Conservation (phyloP, 2,329 filamentous ascomycete species). For the Fusarium irregulare region DNA sequence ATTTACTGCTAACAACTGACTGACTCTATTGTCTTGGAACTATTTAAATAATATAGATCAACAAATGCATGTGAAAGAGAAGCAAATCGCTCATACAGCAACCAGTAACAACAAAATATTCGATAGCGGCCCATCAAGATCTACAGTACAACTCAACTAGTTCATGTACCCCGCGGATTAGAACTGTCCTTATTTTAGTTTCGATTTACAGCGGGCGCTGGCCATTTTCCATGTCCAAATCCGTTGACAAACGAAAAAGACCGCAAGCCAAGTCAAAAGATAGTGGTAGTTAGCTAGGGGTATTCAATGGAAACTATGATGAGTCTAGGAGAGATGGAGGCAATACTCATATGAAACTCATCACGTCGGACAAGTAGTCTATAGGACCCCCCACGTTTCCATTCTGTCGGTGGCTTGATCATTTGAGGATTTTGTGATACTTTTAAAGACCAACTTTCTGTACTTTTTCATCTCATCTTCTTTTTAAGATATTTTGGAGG, state of each 20-base stretch:
- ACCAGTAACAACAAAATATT: background rate
- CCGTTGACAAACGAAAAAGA: constrained; percentile 45
- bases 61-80: background rate
- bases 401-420: constrained; percentile 2
- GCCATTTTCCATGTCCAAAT: constrained; percentile 44
- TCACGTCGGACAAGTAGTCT: constrained; percentile 1
- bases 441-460: background rate
- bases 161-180: constrained; percentile 46
- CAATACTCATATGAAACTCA: constrained; percentile 1
- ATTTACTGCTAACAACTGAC: background rate
- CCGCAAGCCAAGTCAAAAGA: background rate
- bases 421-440: background rate
- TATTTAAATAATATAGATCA: background rate
- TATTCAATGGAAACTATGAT: background rate
- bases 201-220: constrained; percentile 40
- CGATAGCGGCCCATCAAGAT: constrained; percentile 25
- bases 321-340: background rate
- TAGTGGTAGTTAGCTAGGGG: background rate
- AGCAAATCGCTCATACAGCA: constrained; percentile 5
- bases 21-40: background rate
- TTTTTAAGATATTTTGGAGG: background rate
- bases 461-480: background rate
- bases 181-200: constrained; percentile 16
- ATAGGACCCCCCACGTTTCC: background rate
- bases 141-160: constrained; percentile 22